Evolutionary conservation across 352 stramenopile species (phyloP), one percentile per base, ranked within the genome.

Genomic region (Phytopythium boreale): DNA sequence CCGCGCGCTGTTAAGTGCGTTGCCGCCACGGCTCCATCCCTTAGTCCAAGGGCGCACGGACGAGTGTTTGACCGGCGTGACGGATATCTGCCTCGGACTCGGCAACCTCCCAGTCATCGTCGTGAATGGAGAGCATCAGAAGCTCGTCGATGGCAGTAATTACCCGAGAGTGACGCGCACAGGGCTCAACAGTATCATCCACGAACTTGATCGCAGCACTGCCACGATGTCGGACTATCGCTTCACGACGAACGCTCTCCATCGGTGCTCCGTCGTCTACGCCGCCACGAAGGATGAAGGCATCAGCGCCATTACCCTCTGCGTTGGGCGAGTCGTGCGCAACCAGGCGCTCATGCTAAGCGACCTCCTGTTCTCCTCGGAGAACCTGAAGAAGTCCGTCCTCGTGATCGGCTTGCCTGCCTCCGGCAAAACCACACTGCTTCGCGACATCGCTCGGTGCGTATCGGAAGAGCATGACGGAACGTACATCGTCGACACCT

Each of bases 401-500:
- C 52, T 46, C n/a, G 34, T 59, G 34, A 7, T 59, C 1, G 52
- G 52, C 4, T n/a, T 43, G 6, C 34, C 34, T 19, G 31, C 31
- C 1, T 59, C 52, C 3, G 52, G 52, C 31, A 59, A 59, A 11
- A 31, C 52, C 19, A 59, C 34, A 8, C 20, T 47, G 19, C 52
- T 59, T 5, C 52, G 52, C 1, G 31, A 59, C 15, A 29, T 46
- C 15, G 52, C 52, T 20, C n/a, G 22, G 22, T 27, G 15, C 11
- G 4, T 59, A 12, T 46, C 20, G 15, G 17, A 31, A 5, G 6
- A 17, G 52, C 52, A 39, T 1, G 29, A 59, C 52, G 19, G 11
- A 24, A 24, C 24, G 1, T 59, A 44, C 37, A n/a, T 59, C 19
- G 22, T 59, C 20, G 53, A 59, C 20, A 59, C 36, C 7, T 59